phyloP scores from a whole-genome alignment of 139 green algal species.

The Tetradesmus lagerheimii region DNA sequence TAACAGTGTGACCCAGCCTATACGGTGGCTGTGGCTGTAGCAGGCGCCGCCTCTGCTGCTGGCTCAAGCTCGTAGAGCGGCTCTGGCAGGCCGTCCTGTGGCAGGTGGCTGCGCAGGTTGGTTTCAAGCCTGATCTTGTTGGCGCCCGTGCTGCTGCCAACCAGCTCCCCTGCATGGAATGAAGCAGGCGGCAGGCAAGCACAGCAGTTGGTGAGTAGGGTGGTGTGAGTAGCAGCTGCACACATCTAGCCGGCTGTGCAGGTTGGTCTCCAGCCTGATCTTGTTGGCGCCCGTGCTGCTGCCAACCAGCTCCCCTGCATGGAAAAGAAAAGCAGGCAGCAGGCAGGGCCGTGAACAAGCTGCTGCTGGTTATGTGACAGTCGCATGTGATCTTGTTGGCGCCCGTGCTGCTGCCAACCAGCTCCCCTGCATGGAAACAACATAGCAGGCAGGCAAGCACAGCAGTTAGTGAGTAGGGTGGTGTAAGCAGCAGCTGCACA shows the following conservation, averaged over 20 bases:
- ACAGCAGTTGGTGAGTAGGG: background rate
- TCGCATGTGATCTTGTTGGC: no score
- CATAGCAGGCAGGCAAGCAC: background rate
- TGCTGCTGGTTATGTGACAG: no score
- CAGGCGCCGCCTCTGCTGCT: background rate
- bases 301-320: conserved; percentile 38
- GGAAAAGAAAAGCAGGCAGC: background rate
- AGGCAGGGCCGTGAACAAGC: no score
- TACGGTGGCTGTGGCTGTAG: background rate
- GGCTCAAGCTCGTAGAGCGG: conserved; percentile 4
- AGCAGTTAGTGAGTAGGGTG: background rate
- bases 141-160: conserved; percentile 39
- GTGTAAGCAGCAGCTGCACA: no score
- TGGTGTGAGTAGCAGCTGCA: no score
- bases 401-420: conserved; percentile 35
- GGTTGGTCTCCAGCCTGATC: conserved; percentile 26
- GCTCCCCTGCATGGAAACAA: conserved; percentile 2
- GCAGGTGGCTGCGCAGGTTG: conserved; percentile 6
- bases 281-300: conserved; percentile 47
- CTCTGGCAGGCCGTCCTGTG: background rate
- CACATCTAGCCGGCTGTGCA: no score
- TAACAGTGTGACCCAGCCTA: background rate
- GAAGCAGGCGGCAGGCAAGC: background rate
- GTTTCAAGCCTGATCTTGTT: conserved; percentile 48
- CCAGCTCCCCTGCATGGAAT: conserved; percentile 12